These are phyloP conservation scores for Rhodosporidiobolus odoratus DNA, from an alignment of 768 basidiomycete genomes.

Conservation along the genomic window DNA sequence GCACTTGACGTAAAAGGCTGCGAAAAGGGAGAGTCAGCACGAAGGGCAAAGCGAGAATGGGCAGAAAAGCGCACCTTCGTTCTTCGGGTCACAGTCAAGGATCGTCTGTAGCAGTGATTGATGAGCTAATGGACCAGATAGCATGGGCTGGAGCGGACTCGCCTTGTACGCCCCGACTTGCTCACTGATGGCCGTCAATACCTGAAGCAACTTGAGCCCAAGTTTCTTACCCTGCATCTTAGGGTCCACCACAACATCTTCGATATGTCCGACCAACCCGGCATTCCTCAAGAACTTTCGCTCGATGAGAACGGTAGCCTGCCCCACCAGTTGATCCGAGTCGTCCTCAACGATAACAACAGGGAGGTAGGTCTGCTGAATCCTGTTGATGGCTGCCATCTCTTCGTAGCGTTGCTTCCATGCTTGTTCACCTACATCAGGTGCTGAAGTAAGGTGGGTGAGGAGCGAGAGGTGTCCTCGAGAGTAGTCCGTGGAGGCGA, in stretches of 20 bases:
- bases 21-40: background rate
- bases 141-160: background rate
- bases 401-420: constrained; percentile 67
- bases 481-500: constrained; percentile 73
- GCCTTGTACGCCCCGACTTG: constrained; percentile 72
- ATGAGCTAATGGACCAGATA: background rate
- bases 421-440: constrained; percentile 61
- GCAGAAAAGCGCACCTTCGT: constrained; percentile 70
- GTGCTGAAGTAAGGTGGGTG: constrained; percentile 62
- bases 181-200: constrained; percentile 78
- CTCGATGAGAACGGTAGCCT: constrained; percentile 80
- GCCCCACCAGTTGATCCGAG: constrained; percentile 73
- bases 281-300: constrained; percentile 85
- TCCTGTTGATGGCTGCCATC: constrained; percentile 42
- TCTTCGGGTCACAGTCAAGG: constrained; percentile 82
- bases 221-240: constrained; percentile 85
- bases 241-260: constrained; percentile 92
- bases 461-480: constrained; percentile 82
- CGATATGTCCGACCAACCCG: constrained; percentile 89
- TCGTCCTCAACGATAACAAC: constrained; percentile 72
- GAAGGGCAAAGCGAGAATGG: constrained; percentile 8
- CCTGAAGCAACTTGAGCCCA: constrained; percentile 78
- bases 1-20: constrained; percentile 96
- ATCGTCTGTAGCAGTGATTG: constrained; percentile 57
- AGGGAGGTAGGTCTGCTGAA: constrained; percentile 64